Conservation (phyloP, 2,329 filamentous ascomycete species). For the Cladophialophora exuberans region DNA sequence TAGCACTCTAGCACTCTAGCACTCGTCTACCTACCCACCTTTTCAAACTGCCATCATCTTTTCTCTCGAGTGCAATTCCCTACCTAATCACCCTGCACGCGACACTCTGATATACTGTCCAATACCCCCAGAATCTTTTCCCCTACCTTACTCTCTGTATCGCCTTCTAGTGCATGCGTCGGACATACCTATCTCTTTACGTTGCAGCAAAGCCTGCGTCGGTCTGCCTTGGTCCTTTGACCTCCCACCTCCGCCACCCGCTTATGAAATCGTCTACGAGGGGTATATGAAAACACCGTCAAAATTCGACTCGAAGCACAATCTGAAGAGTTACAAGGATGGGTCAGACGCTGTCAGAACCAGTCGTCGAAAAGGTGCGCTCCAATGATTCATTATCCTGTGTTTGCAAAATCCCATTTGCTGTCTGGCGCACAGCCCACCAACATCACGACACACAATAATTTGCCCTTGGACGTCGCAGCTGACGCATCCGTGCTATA, state of each 20-base stretch:
- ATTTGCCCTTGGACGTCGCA: neutral
- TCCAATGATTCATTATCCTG: constrained; percentile 1
- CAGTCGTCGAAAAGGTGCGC: constrained; percentile 94
- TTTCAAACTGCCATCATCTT: constrained; percentile 14
- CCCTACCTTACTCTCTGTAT: constrained; percentile 35
- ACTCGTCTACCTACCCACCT: constrained; percentile 15
- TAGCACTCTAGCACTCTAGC: too few species aligned
- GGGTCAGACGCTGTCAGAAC: constrained; percentile 99
- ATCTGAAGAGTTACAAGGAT: constrained; percentile 57
- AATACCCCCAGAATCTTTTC: constrained; percentile 33
- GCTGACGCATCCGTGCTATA: constrained; percentile 43
- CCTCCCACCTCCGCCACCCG: constrained; percentile 26
- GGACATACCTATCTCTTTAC: constrained; percentile 12
- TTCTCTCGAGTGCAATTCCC: constrained; percentile 13
- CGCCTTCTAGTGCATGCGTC: constrained; percentile 15
- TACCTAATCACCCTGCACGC: constrained; percentile 24
- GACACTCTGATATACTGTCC: constrained; percentile 30
- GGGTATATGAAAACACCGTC: constrained; percentile 23
- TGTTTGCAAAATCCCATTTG: neutral
- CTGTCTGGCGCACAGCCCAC: neutral
- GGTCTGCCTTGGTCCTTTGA: constrained; percentile 29
- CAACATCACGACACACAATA: neutral
- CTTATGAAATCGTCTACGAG: constrained; percentile 23
- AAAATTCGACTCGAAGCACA: constrained; percentile 13
- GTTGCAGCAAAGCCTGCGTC: constrained; percentile 16